Conservation (phyloP, 2,329 filamentous ascomycete species). For the Mycocentrospora acerina region DNA sequence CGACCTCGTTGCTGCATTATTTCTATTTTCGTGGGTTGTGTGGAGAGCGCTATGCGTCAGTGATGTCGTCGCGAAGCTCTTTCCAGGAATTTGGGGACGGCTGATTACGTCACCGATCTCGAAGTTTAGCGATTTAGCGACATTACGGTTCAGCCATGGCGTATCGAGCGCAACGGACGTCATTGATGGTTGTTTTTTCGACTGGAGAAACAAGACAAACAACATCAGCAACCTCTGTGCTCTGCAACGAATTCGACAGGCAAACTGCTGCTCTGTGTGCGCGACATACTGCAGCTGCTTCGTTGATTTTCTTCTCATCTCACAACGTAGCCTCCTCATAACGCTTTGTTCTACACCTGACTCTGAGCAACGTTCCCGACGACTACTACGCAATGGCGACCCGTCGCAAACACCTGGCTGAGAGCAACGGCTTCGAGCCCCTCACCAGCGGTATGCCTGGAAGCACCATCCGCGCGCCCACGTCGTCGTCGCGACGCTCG, state of each 20-base stretch:
- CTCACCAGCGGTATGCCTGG: conserved; percentile 27
- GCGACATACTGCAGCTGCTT: neutral
- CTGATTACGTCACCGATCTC: no score
- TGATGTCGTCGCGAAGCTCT: no score
- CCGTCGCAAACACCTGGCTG: conserved; percentile 32
- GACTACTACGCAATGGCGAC: conserved; percentile 28
- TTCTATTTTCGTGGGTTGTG: no score
- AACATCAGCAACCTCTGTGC: no score
- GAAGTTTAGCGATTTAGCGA: no score
- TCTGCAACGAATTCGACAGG: no score
- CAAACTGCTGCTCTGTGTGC: neutral
- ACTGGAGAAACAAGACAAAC: no score
- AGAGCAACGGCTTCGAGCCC: conserved; percentile 13
- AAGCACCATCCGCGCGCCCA: conserved; percentile 24
- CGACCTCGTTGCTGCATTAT: conserved; percentile 16
- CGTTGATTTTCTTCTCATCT: conserved; percentile 1
- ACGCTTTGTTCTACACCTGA: neutral
- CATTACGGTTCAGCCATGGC: no score
- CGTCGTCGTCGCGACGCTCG: conserved; percentile 38
- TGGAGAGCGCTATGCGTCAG: no score
- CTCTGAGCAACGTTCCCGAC: neutral
- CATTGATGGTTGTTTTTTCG: no score
- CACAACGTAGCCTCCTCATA: neutral
- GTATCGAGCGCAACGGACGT: no score
- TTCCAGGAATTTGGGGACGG: no score